These are phyloP conservation scores for Phytopythium sindhum DNA, from an alignment of 352 stramenopile genomes.

Conservation along the genomic window DNA sequence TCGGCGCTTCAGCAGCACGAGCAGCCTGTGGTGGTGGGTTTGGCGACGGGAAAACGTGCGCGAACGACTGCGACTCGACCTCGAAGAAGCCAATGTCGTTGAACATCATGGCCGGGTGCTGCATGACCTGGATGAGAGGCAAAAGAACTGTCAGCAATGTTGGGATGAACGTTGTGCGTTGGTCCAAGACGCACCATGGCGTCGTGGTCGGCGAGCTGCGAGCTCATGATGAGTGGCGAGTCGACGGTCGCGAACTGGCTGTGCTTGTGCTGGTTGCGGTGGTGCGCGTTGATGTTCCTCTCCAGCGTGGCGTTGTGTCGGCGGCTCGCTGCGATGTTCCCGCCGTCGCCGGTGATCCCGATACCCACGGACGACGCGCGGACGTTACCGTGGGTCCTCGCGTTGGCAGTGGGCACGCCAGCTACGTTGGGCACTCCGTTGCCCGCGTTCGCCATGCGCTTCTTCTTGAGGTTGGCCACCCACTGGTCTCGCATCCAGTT, in stretches of 20 bases:
- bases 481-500: constrained; percentile 82
- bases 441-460: constrained; percentile 37
- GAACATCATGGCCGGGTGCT: constrained; percentile 47
- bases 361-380: constrained; percentile 1
- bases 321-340: background rate
- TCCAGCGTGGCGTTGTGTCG: constrained; percentile 18
- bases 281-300: constrained; percentile 31
- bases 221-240: constrained; percentile 6
- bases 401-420: background rate
- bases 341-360: background rate
- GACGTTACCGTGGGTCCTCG: background rate
- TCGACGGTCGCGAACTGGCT: constrained; percentile 26
- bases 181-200: background rate
- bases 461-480: constrained; percentile 85
- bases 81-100: constrained; percentile 63
- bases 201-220: constrained; percentile 5
- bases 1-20: background rate
- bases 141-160: background rate
- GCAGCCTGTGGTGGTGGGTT: constrained; percentile 12
- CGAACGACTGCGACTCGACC: constrained; percentile 67
- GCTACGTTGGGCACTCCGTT: constrained; percentile 9
- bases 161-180: background rate
- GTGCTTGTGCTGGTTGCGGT: constrained; percentile 25
- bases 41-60: constrained; percentile 29
- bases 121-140: constrained; percentile 7